phyloP scores from a whole-genome alignment of 768 basidiomycete genomes.

The Grammothele lineata region DNA sequence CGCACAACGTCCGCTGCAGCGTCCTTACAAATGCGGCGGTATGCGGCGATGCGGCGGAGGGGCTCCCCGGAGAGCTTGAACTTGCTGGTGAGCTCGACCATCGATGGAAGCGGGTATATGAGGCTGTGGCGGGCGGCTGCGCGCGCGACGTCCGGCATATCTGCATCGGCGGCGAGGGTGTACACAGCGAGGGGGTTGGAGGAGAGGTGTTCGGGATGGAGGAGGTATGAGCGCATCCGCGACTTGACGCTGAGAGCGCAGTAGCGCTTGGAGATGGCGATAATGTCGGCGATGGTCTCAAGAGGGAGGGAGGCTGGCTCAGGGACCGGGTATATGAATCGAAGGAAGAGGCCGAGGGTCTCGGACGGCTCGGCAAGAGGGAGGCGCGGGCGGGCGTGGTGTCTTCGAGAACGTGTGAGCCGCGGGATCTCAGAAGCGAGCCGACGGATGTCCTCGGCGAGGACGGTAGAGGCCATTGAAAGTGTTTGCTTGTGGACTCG shows the following conservation, averaged over 20 bases:
- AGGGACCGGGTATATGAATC: constrained; percentile 15
- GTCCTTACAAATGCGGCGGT: background rate
- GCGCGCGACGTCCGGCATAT: background rate
- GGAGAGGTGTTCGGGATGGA: background rate
- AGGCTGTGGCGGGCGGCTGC: constrained; percentile 8
- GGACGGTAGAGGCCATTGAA: constrained; percentile 3
- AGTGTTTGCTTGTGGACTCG: constrained; percentile 4
- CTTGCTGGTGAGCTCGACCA: background rate
- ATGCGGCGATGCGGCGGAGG: constrained; percentile 1
- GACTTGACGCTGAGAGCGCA: constrained; percentile 4
- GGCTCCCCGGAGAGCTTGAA: background rate
- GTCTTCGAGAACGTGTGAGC: background rate
- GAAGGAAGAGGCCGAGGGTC: constrained; percentile 17
- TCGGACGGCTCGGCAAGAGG: constrained; percentile 4
- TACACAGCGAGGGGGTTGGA: constrained; percentile 2
- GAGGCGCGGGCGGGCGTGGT: background rate
- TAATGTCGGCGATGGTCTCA: constrained; percentile 5
- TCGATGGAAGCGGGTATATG: background rate
- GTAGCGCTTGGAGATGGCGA: constrained; percentile 15
- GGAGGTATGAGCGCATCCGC: constrained; percentile 2
- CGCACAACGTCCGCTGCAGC: constrained; percentile 2
- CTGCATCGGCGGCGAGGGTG: constrained; percentile 3
- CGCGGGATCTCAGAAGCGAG: background rate
- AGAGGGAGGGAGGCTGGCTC: constrained; percentile 8
- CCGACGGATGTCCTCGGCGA: background rate